These are phyloP conservation scores for Vachellia collinsii DNA, from an alignment of 306 rosid genomes.

Conservation along the genomic window DNA sequence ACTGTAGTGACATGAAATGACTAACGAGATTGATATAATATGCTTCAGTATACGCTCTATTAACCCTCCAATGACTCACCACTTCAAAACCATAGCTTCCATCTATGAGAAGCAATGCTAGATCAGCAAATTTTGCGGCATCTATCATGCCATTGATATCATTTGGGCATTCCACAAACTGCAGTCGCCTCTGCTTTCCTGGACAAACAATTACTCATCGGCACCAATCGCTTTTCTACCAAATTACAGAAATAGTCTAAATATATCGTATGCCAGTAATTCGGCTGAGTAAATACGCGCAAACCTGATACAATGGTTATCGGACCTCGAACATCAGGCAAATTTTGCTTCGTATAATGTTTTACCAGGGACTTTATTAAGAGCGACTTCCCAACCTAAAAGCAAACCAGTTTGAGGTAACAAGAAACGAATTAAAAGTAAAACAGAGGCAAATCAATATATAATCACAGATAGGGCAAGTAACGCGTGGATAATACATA, in stretches of 20 bases:
- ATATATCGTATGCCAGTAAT: not conserved
- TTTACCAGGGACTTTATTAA: constrained; percentile 76
- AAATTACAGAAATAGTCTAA: not conserved
- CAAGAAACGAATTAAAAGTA: not conserved
- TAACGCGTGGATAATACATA: constrained; percentile 17
- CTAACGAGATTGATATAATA: not conserved
- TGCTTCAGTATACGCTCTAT: not conserved
- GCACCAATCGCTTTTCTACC: not conserved
- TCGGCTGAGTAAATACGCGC: not conserved
- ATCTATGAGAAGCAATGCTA: constrained; percentile 91
- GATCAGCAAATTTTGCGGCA: constrained; percentile 89
- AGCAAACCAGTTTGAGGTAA: not conserved
- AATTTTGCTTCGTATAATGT: constrained; percentile 88
- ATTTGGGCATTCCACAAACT: constrained; percentile 92
- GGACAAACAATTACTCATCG: constrained; percentile 36
- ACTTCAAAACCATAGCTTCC: constrained; percentile 95
- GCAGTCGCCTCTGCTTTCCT: constrained; percentile 93
- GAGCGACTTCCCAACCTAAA: constrained; percentile 93
- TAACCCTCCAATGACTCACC: constrained; percentile 57
- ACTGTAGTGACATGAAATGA: not conserved
- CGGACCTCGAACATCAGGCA: constrained; percentile 88
- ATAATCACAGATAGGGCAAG: not conserved
- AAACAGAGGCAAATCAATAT: not conserved
- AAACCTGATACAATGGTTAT: constrained; percentile 90
- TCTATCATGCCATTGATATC: constrained; percentile 96